Evolutionary conservation across 768 basidiomycete species (phyloP), one percentile per base, ranked within the genome.

Genomic region (Stropharia rugosoannulata): DNA sequence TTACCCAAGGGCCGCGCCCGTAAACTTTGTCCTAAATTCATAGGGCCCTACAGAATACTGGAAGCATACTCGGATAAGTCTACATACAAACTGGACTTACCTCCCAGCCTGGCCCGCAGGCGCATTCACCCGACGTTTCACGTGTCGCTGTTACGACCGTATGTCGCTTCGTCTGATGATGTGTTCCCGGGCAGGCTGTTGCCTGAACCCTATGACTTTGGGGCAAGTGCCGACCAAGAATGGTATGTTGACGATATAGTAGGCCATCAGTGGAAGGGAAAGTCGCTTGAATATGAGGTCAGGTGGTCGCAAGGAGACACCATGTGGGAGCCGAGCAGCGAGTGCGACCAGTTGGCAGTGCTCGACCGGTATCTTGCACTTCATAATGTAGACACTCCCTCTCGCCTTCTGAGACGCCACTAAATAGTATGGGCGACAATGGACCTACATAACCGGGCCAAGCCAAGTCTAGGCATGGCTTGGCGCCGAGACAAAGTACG

Each of bases 161-260:
- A 66, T n/a, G 51, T 72, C 35, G 49, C 67, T 0, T 61, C 63
- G 0, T 73, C 69, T 25, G 68, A 76, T 57, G 51, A 18, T 1
- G 13, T 70, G 35, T 80, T 80, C 62, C 77, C 75, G 0, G 57
- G 64, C 4, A 49, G 72, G 0, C 48, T 59, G 0, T 42, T 55
- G 0, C 58, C 60, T 4, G 64, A 67, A 22, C 67, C 69, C 12
- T 78, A 76, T 37, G 73, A 78, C 57, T 74, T 76, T 51, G 70
- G 76, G 0, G 58, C 51, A 0, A 53, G 56, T 1, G 62, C 67
- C 3, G 68, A 74, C 2, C 63, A 65, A 0, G 74, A 80, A 57
- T 76, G 66, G 65, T 57, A 2, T 22, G 22, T 22, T 1, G 1
- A 64, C 58, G 0, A 68, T 72, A 51, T n/a, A 53, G 15, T 66